Evolutionary conservation across 2,329 filamentous ascomycete genomes (phyloP).

Genomic region (Botrytis byssoidea): DNA sequence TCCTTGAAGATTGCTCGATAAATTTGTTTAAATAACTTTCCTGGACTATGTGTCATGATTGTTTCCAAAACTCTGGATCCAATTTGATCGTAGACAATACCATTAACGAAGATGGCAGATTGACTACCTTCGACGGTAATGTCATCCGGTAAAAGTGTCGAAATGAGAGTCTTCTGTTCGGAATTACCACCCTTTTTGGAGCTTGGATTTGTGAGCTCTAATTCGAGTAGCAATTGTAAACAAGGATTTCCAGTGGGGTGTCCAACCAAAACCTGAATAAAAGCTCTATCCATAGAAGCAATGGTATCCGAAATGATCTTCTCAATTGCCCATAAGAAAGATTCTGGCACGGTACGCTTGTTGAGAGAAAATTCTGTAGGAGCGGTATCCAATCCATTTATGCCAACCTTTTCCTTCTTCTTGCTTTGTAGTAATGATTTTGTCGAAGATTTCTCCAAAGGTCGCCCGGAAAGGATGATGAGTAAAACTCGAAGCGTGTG

Average conservation of each 20-base stretch:
- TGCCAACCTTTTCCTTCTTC: conserved; percentile 80
- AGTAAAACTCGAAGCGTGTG: conserved; percentile 86
- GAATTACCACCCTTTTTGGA: conserved; percentile 62
- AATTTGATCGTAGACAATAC: conserved; percentile 84
- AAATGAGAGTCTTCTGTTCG: conserved; percentile 58
- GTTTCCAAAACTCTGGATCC: conserved; percentile 89
- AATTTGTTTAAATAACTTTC: conserved; percentile 86
- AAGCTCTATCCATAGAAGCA: conserved; percentile 71
- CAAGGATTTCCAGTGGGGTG: conserved; percentile 91
- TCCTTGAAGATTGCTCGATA: conserved; percentile 78
- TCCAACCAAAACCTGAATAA: conserved; percentile 78
- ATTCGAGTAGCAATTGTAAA: conserved; percentile 82
- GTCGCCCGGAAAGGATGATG: conserved; percentile 78
- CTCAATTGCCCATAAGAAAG: conserved; percentile 72
- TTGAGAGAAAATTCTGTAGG: conserved; percentile 48
- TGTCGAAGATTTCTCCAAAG: conserved; percentile 66
- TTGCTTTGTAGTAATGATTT: conserved; percentile 83
- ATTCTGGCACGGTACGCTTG: conserved; percentile 66
- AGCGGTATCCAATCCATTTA: conserved; percentile 52
- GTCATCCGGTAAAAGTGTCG: conserved; percentile 75
- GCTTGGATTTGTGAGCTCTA: conserved; percentile 75
- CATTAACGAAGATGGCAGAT: conserved; percentile 77
- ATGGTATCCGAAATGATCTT: conserved; percentile 81
- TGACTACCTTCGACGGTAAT: conserved; percentile 71
- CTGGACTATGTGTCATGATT: conserved; percentile 75